These are phyloP conservation scores for Pythium coloratum DNA, from an alignment of 352 stramenopile genomes.

Conservation along the genomic window DNA sequence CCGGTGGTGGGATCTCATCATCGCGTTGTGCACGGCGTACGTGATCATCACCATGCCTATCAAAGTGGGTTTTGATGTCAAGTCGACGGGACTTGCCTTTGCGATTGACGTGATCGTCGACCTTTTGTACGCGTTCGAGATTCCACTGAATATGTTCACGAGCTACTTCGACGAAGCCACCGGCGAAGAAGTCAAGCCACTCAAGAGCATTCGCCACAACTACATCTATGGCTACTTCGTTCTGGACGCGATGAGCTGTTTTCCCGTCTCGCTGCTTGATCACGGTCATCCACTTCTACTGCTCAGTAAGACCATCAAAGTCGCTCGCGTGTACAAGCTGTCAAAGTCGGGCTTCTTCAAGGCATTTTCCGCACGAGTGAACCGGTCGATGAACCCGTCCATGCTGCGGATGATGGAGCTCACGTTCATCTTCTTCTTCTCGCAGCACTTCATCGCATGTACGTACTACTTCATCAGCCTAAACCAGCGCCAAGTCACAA, in stretches of 20 bases:
- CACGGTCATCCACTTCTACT: slow-evolving; percentile 35
- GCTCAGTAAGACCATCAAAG: slow-evolving; percentile 58
- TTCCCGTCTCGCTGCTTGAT: slow-evolving; percentile 43
- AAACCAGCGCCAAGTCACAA: slow-evolving; percentile 40
- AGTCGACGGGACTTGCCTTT: slow-evolving; percentile 34
- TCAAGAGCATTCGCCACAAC: slow-evolving; percentile 51
- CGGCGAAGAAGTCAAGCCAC: slow-evolving; percentile 59
- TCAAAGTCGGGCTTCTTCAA: slow-evolving; percentile 52
- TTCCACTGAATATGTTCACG: slow-evolving; percentile 62
- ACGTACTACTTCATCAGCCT: slow-evolving; percentile 64
- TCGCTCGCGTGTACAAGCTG: slow-evolving; percentile 56
- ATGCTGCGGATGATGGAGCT: slow-evolving; percentile 70
- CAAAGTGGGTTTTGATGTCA: slow-evolving; percentile 52
- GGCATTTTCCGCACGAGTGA: slow-evolving; percentile 47
- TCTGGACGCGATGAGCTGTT: slow-evolving; percentile 55
- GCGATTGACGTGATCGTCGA: slow-evolving; percentile 51
- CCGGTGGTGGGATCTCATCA: slow-evolving; percentile 61
- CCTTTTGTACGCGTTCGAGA: slow-evolving; percentile 56
- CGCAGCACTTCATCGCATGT: slow-evolving; percentile 77
- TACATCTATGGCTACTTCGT: slow-evolving; percentile 61
- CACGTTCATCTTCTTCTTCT: slow-evolving; percentile 65
- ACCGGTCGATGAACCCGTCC: slow-evolving; percentile 66
- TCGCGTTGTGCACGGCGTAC: slow-evolving; percentile 51
- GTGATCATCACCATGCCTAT: slow-evolving; percentile 56
- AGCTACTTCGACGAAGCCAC: slow-evolving; percentile 65